phyloP scores from a whole-genome alignment of 2,329 filamentous ascomycete genomes.

The Ophiostoma pallidulum region DNA sequence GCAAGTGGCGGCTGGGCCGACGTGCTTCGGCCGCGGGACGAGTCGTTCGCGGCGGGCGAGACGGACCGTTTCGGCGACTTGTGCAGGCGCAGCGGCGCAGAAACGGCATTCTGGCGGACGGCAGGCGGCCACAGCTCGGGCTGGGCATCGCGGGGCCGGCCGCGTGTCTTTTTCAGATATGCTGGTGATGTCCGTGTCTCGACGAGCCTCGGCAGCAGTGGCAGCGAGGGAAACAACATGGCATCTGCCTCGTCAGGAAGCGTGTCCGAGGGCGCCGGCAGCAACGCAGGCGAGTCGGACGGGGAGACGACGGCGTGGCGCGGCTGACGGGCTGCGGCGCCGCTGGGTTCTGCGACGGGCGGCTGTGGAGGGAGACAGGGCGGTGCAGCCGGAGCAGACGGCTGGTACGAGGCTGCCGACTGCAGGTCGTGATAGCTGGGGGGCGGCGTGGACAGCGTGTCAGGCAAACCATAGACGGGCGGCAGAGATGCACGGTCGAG shows the following conservation, averaged over 20 bases:
- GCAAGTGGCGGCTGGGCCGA: slow-evolving; percentile 36
- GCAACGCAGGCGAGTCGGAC: not conserved
- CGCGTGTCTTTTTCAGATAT: slow-evolving; percentile 12
- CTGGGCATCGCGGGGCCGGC: slow-evolving; percentile 2
- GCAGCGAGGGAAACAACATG: slow-evolving; percentile 2
- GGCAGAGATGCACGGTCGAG: not conserved
- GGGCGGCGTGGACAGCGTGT: slow-evolving; percentile 6
- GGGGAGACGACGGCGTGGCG: not conserved
- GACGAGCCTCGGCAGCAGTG: not conserved
- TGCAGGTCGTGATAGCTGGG: slow-evolving; percentile 6
- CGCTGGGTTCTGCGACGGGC: not conserved
- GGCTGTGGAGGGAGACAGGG: not conserved
- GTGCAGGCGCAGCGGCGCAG: slow-evolving; percentile 18
- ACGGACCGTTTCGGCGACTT: slow-evolving; percentile 17
- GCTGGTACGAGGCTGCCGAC: not conserved
- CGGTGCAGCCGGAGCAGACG: not conserved
- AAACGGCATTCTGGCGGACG: slow-evolving; percentile 7
- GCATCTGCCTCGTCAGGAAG: not conserved
- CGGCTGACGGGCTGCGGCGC: not conserved
- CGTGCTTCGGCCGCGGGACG: slow-evolving; percentile 34
- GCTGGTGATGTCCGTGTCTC: slow-evolving; percentile 8
- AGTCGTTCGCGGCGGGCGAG: slow-evolving; percentile 27
- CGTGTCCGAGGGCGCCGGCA: not conserved
- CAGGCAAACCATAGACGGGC: not conserved
- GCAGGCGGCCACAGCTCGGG: not conserved